Evolutionary conservation across 2,329 filamentous ascomycete genomes (phyloP).

Genomic region (Metarhizium rileyi): DNA sequence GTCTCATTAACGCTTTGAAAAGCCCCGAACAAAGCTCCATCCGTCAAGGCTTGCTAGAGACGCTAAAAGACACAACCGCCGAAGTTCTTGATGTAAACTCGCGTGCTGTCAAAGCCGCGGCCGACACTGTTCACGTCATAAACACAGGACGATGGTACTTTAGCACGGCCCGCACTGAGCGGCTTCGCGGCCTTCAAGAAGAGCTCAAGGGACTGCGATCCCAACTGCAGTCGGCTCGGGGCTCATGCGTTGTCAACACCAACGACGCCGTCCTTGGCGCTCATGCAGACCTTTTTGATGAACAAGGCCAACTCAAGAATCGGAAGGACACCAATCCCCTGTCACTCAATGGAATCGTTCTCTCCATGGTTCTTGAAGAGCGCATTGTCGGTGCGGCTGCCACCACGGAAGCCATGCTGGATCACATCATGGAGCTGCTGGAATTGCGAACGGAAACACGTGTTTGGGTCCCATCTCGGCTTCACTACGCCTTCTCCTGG

Average conservation of each 20-base stretch:
- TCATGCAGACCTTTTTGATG: constrained; percentile 31
- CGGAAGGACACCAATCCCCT: constrained; percentile 14
- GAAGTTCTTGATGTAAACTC: constrained; percentile 17
- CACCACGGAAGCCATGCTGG: constrained; percentile 25
- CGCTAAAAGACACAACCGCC: constrained; percentile 20
- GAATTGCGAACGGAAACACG: constrained; percentile 23
- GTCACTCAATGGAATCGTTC: constrained; percentile 28
- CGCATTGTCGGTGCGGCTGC: constrained; percentile 20
- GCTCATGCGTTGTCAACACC: constrained; percentile 20
- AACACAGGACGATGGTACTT: constrained; percentile 22
- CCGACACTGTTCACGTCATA: constrained; percentile 16
- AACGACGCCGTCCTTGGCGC: constrained; percentile 30
- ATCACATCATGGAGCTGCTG: constrained; percentile 26
- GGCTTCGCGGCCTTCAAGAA: constrained; percentile 12
- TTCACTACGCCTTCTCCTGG: constrained; percentile 31
- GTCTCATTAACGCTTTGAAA: constrained; percentile 27
- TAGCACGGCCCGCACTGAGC: constrained; percentile 11
- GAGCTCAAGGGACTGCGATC: constrained; percentile 14
- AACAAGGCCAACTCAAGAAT: constrained; percentile 25
- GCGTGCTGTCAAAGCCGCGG: constrained; percentile 14
- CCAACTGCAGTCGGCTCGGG: constrained; percentile 17
- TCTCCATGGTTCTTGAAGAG: constrained; percentile 39
- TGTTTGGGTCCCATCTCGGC: constrained; percentile 32
- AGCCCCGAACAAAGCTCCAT: constrained; percentile 25
- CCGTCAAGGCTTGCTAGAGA: constrained; percentile 21